Evolutionary conservation across 257 asterid genomes (phyloP), one percentile per base, ranked within the genome.

Genomic region (Mentha longifolia): DNA sequence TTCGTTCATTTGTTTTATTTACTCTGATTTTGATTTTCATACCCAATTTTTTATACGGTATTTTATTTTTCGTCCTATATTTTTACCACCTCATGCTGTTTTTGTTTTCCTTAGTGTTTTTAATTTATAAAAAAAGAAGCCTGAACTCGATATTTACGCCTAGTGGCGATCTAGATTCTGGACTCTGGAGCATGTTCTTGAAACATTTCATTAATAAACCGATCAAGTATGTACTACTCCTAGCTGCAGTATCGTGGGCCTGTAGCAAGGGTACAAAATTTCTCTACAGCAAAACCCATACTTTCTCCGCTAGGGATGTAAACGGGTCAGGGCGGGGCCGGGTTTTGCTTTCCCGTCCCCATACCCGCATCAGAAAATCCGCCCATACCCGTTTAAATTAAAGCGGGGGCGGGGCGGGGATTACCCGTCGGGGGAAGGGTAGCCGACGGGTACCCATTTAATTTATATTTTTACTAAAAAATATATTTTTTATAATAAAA

Each of bases 201-300:
- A 42, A 62, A 62, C 19, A 9, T 37, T 39, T 42, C 55, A 63
- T 19, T 62, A 4, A 45, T 14, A 45, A 25, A 63, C 6, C 2
- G 20, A n/a, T n/a, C 5, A 63, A 43, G 7, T 25, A 14, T 43
- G 69, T 43, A 64, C 42, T 64, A 64, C 43, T 64, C 39, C 69
- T 43, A 10, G 69, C 25, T 45, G 22, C 56, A 20, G 56, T 64
- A 64, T 22, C 69, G 45, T 64, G 69, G 69, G 22, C 14, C 42
- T 64, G 25, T 45, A 25, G 57, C 25, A 41, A 20, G 42, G 43
- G 15, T 25, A 43, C 70, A 64, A 14, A 22, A 13, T 45, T 64
- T 64, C 57, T 64, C 57, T 20, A 42, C 41, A 11, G 13, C 55
- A 35, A 35, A 60, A 60, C 28, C 15, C 65, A 22, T 22, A 22